Conservation (phyloP, 257 asterid species). For the Echium plantagineum region DNA sequence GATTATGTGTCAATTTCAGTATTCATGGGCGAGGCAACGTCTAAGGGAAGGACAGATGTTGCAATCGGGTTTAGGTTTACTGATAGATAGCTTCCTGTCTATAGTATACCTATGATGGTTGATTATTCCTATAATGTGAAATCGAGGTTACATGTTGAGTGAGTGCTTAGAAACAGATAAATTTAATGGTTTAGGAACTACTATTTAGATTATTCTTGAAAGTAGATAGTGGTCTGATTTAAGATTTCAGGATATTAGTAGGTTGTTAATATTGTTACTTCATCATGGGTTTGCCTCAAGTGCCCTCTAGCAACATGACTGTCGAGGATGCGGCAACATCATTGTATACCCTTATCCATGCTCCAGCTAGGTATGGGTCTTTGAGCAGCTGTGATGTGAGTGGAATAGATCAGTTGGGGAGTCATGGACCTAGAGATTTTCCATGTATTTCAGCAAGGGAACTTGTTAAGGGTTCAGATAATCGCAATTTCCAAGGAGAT, state of each 20-base stretch:
- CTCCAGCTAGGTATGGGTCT: slow-evolving; percentile 31
- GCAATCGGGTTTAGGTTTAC: slow-evolving; percentile 18
- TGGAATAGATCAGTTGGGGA: slow-evolving; percentile 31
- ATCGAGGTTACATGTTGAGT: not conserved
- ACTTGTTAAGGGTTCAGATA: slow-evolving; percentile 26
- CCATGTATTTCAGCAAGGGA: slow-evolving; percentile 42
- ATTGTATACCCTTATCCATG: slow-evolving; percentile 36
- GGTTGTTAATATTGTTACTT: not conserved
- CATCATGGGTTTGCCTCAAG: slow-evolving; percentile 79
- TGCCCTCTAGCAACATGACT: slow-evolving; percentile 38
- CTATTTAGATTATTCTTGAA: not conserved
- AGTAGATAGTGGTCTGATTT: slow-evolving; percentile 8
- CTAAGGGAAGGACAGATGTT: slow-evolving; percentile 12
- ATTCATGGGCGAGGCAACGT: slow-evolving; percentile 20
- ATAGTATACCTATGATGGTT: slow-evolving; percentile 2
- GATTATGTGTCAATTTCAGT: slow-evolving; percentile 18
- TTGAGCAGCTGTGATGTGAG: slow-evolving; percentile 43
- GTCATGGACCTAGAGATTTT: slow-evolving; percentile 21
- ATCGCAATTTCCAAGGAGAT: slow-evolving; percentile 32
- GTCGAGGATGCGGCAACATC: slow-evolving; percentile 52
- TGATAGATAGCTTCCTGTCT: slow-evolving; percentile 17
- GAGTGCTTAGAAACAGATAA: not conserved
- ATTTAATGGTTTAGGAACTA: not conserved
- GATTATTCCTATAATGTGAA: slow-evolving; percentile 4
- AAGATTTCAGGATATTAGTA: slow-evolving; percentile 5